Evolutionary conservation across 352 stramenopile genomes (phyloP), one percentile per base, ranked within the genome.

Genomic region (Thalassiosira livingstoniorum): DNA sequence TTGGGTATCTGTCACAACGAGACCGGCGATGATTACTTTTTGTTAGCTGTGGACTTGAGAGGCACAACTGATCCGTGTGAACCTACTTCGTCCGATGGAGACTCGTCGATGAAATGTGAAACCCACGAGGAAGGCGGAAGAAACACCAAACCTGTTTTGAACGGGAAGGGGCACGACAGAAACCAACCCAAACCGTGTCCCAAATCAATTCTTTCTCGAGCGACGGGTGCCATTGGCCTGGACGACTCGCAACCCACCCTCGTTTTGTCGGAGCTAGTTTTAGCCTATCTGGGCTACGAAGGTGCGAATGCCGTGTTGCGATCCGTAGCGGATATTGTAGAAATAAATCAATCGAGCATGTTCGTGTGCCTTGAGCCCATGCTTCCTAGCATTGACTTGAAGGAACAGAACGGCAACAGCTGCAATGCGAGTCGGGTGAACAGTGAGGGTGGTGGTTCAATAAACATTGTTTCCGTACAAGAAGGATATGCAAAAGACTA

Each of bases 261-360:
- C 25, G 69, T 91, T 18, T 34, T 91, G 35, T 89, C 88, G 2
- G 88, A 93, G 60, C 69, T 93, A 0, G 86, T 93, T 0, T 54
- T 93, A 23, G 76, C 83, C 3, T 93, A 93, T 72, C 63, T 93
- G 29, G 57, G 65, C 29, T 13, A 54, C 15, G 29, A 70, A 35
- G 31, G 68, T 51, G 68, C 68, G 25, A 77, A 82, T 62, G 75
- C 65, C 7, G 63, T 71, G 25, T 47, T 82, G n/a, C 34, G 27
- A n/a, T 64, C 75, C 21, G 77, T 82, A 51, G 35, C 66, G n/a
- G 60, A 73, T 62, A 31, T 73, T 4, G 37, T 82, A 23, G 10
- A 34, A 54, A 67, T 18, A 2, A 76, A 82, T 61, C 34, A 61
- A 62, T 54, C n/a, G 15, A 82, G 75, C 29, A 67, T 91, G n/a